phyloP scores from a whole-genome alignment of 202 grass and related monocot species.

The Eragrostis tef region DNA sequence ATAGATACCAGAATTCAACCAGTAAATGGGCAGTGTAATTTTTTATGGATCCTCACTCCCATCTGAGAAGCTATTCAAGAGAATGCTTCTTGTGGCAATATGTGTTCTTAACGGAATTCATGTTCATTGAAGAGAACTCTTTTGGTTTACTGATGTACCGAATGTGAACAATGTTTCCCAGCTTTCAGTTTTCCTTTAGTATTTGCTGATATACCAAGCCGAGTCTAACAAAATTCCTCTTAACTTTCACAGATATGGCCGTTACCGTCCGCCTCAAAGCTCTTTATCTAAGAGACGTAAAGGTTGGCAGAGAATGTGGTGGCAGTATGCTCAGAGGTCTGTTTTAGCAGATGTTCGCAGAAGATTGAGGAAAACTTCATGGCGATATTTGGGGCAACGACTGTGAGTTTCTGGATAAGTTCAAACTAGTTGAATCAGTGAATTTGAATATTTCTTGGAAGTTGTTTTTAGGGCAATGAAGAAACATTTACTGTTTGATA shows the following conservation, averaged over 20 bases:
- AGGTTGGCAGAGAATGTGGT: constrained; percentile 90
- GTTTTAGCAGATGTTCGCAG: constrained; percentile 69
- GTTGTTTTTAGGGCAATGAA: constrained; percentile 32
- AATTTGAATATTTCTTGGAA: constrained; percentile 40
- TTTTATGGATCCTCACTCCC: no score
- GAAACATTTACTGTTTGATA: neutral
- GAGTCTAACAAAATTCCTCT: constrained; percentile 16
- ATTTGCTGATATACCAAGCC: neutral
- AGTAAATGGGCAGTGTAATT: no score
- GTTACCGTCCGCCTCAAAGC: constrained; percentile 79
- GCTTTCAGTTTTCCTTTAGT: constrained; percentile 28
- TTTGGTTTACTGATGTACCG: constrained; percentile 41
- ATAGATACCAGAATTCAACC: no score
- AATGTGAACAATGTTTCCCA: constrained; percentile 12
- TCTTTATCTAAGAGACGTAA: constrained; percentile 66
- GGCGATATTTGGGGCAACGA: constrained; percentile 70
- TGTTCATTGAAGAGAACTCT: constrained; percentile 23
- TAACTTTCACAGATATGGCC: constrained; percentile 75
- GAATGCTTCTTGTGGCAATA: no score
- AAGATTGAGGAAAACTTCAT: constrained; percentile 83
- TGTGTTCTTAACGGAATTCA: neutral
- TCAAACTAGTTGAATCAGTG: constrained; percentile 6
- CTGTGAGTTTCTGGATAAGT: constrained; percentile 63
- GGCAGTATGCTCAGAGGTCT: constrained; percentile 81
- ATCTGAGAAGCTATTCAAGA: no score